Percentiles rank a stretch among this genome's conserved stretches.
Conservation (phyloP, 495 filamentous ascomycete species). For the Xylaria castorea region DNA sequence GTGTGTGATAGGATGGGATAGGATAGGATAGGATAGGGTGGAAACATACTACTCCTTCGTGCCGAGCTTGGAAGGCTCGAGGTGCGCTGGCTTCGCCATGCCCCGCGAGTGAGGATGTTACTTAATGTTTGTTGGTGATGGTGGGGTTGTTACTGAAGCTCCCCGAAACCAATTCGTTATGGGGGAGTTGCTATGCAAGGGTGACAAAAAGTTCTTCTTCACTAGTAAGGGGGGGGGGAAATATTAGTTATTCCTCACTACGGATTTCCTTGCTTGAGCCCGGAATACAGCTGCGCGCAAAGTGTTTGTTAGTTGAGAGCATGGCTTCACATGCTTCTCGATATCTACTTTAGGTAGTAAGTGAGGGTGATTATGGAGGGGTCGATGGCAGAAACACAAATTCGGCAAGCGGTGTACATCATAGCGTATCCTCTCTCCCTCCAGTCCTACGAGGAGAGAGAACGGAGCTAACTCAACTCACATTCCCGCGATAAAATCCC, state of each 20-base stretch:
- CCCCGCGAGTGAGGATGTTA: not conserved
- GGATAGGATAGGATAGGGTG: not conserved
- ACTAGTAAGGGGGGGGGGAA: not conserved
- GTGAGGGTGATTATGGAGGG: constrained; percentile 16
- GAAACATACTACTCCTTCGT: constrained; percentile 72
- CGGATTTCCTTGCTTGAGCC: not conserved
- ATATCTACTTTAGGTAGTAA: not conserved
- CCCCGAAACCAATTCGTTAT: not conserved
- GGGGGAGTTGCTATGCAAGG: not conserved
- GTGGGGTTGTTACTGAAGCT: not conserved
- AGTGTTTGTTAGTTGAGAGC: not conserved
- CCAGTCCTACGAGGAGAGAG: not conserved
- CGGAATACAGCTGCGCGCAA: not conserved
- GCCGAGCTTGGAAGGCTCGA: constrained; percentile 69
- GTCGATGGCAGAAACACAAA: constrained; percentile 11
- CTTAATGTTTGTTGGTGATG: constrained; percentile 4
- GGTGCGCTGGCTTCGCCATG: constrained; percentile 49
- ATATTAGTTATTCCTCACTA: not conserved
- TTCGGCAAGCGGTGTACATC: constrained; percentile 26
- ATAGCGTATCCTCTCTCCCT: not conserved
- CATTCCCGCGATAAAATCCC: not conserved
- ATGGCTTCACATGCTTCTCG: constrained; percentile 13
- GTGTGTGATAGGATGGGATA: no score
- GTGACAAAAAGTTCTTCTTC: not conserved
- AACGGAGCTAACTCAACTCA: not conserved